phyloP scores from a whole-genome alignment of 768 basidiomycete genomes.

The Lyophyllum semitale region DNA sequence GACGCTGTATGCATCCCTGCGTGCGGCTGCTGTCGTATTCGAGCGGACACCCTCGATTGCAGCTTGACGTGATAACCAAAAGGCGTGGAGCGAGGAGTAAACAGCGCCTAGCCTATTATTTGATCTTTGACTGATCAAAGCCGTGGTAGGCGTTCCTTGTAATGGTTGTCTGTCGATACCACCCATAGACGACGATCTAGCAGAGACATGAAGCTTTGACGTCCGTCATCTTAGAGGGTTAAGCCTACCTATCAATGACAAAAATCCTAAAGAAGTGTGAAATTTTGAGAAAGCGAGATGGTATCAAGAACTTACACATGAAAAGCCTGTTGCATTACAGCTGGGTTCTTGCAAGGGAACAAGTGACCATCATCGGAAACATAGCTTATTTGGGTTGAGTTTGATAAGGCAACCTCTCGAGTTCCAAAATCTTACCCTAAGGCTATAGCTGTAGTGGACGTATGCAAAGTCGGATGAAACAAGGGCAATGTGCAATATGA shows the following conservation, averaged over 20 bases:
- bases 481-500: conserved; percentile 57
- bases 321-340: conserved; percentile 51
- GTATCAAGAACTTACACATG: conserved; percentile 50
- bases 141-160: conserved; percentile 38
- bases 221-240: background rate
- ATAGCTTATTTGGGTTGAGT: conserved; percentile 32
- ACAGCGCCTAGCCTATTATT: conserved; percentile 62
- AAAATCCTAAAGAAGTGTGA: background rate
- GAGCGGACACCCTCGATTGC: conserved; percentile 25
- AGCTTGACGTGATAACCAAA: conserved; percentile 55
- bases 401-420: background rate
- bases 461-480: conserved; percentile 46
- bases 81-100: conserved; percentile 52
- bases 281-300: background rate
- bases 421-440: conserved; percentile 3
- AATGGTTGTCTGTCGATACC: conserved; percentile 44
- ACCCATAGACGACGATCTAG: conserved; percentile 56
- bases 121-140: conserved; percentile 33
- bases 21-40: conserved; percentile 21
- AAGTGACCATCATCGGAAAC: conserved; percentile 58
- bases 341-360: conserved; percentile 56
- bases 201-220: background rate
- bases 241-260: background rate
- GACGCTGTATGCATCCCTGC: conserved; percentile 59
- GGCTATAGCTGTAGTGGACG: conserved; percentile 5